Base-by-base conservation (phyloP, 2,329 filamentous ascomycete species). In the Pseudonectria foliicola region DNA sequence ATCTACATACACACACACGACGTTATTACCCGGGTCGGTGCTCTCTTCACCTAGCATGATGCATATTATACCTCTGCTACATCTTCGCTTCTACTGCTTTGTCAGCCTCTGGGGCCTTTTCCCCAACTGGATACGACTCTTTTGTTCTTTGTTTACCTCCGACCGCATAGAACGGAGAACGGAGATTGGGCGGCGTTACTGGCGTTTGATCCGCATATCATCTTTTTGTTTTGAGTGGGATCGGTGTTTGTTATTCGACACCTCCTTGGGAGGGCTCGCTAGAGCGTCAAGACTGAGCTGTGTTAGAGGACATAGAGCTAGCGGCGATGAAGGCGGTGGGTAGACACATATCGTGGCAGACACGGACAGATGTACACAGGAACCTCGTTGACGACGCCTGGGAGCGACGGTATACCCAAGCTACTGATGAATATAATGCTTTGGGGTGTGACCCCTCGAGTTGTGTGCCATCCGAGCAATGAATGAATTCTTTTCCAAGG, bases 161-260 rank as follows among this genome's bases (percentile, higher is more conserved):
- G 21, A 42, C 39, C 27, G 38, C 32, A 30, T 33, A 43, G 33
- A 25, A 31, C 35, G 31, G 33, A 37, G 37, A 37, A 33, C 35
- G 38, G 35, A 39, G 38, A 37, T 34, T 30, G 27, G 31, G 34
- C 31, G 45, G 48, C 41, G 48, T 39, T 48, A 45, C 29, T 29
- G 48, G 48, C 45, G 48, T 50, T 49, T 30, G 41, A 45, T 35
- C 37, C 50, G 37, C 39, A 28, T 35, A 38, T 40, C 39, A 38
- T 35, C 32, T 44, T 27, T 36, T 36, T 31, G 13, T 18, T 14
- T 25, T 35, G 27, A 11, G 11, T 15, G 27, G 25, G 30, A 30
- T 28, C 18, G 13, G 34, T 14, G 25, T 30, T 31, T 13, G 38
- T 25, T 37, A 30, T 34, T 47, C 33, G 34, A 31, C 38, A 34